phyloP scores from a whole-genome alignment of 176 grass and related monocot genomes.

The Lolium rigidum region DNA sequence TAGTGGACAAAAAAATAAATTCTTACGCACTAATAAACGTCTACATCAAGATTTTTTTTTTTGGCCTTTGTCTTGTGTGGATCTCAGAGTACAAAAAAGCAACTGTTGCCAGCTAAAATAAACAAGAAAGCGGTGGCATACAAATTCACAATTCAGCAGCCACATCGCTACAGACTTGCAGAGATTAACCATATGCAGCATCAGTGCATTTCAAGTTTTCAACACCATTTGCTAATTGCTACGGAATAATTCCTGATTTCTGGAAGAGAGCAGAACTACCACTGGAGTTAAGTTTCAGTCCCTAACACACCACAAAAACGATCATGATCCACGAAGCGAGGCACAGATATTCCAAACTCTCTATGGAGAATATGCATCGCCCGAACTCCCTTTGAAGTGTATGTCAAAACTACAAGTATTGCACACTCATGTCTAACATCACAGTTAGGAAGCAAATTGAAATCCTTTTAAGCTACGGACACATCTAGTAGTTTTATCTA shows the following conservation, averaged over 20 bases:
- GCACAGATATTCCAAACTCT: not conserved
- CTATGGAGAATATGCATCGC: too few species aligned
- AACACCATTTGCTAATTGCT: not conserved
- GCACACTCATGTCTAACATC: not conserved
- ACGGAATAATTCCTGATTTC: constrained; percentile 20
- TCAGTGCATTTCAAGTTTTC: too few species aligned
- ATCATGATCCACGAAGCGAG: not conserved
- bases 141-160: too few species aligned
- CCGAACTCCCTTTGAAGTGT: not conserved
- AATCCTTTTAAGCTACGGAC: not conserved
- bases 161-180: not conserved
- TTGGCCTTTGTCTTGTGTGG: too few species aligned
- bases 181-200: not conserved
- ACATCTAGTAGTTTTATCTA: not conserved
- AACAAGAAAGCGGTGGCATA: too few species aligned
- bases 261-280: not conserved
- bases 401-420: not conserved
- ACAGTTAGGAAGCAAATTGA: too few species aligned
- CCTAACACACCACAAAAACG: not conserved
- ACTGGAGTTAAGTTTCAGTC: not conserved
- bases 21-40: too few species aligned
- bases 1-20: too few species aligned
- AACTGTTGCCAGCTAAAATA: too few species aligned
- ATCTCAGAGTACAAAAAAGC: too few species aligned
- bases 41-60: too few species aligned